phyloP scores from a whole-genome alignment of 208 protist genomes.

The Crithidia thermophila region DNA sequence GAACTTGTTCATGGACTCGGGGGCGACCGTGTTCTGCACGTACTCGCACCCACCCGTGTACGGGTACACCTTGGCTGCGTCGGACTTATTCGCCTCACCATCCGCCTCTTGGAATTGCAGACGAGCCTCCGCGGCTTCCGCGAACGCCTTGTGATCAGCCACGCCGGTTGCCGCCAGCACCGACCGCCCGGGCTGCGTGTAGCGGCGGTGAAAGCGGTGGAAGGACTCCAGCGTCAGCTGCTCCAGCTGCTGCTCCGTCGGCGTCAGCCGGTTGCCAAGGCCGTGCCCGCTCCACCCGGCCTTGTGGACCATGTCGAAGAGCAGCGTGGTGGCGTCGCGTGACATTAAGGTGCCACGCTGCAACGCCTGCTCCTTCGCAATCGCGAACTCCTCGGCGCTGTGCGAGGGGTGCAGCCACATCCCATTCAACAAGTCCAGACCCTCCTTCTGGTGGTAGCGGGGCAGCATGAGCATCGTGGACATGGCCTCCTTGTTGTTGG shows the following conservation, averaged over 20 bases:
- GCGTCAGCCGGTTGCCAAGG: slow-evolving; percentile 65
- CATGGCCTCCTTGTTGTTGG: slow-evolving; percentile 89
- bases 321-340: slow-evolving; percentile 80
- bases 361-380: slow-evolving; percentile 64
- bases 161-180: slow-evolving; percentile 87
- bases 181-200: slow-evolving; percentile 70
- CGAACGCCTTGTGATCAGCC: slow-evolving; percentile 72
- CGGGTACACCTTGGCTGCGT: slow-evolving; percentile 32
- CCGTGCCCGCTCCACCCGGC: slow-evolving; percentile 85
- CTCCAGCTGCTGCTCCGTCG: slow-evolving; percentile 57
- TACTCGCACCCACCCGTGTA: slow-evolving; percentile 81
- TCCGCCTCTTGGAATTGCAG: slow-evolving; percentile 51
- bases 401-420: slow-evolving; percentile 78
- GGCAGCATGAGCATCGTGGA: slow-evolving; percentile 80
- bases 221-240: slow-evolving; percentile 70
- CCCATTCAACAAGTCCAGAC: slow-evolving; percentile 74
- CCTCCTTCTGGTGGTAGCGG: slow-evolving; percentile 78
- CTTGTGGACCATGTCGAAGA: slow-evolving; percentile 91
- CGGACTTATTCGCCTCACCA: not conserved
- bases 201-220: slow-evolving; percentile 56
- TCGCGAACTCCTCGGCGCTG: slow-evolving; percentile 62
- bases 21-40: slow-evolving; percentile 83
- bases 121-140: slow-evolving; percentile 56
- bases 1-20: slow-evolving; percentile 92
- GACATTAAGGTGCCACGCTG: slow-evolving; percentile 50